Conservation (phyloP, 1,284 basidiomycete species). For the Violaceomyces palustris region DNA sequence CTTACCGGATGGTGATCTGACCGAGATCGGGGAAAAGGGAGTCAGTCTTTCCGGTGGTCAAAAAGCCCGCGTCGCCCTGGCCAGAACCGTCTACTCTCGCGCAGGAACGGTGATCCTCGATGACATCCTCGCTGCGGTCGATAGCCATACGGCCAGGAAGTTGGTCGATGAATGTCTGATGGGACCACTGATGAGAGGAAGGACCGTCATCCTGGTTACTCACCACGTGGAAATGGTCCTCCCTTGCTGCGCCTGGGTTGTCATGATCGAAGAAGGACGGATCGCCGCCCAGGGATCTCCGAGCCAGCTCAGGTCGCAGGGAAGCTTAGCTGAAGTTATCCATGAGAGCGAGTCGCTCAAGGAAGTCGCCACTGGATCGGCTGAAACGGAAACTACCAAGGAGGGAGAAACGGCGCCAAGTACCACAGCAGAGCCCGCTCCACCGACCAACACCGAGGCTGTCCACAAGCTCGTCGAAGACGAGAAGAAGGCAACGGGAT, state of each 20-base stretch:
- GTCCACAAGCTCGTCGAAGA: slow-evolving; percentile 66
- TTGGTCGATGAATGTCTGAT: slow-evolving; percentile 20
- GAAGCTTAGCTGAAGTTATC: too few species aligned
- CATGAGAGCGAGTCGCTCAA: too few species aligned
- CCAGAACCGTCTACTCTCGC: slow-evolving; percentile 42
- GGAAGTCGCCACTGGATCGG: too few species aligned
- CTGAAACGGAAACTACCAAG: too few species aligned
- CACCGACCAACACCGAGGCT: too few species aligned
- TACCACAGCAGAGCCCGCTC: too few species aligned
- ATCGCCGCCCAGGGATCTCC: slow-evolving; percentile 31
- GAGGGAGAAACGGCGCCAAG: too few species aligned
- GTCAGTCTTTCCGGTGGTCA: slow-evolving; percentile 42
- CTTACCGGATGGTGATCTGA: slow-evolving; percentile 40
- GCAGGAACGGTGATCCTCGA: slow-evolving; percentile 40
- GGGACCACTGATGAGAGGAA: slow-evolving; percentile 53
- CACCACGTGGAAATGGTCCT: slow-evolving; percentile 55
- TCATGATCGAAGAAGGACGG: slow-evolving; percentile 29
- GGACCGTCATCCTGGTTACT: slow-evolving; percentile 71
- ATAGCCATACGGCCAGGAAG: slow-evolving; percentile 61
- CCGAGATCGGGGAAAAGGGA: slow-evolving; percentile 39
- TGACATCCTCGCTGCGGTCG: slow-evolving; percentile 57
- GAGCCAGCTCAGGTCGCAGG: slow-evolving; percentile 58
- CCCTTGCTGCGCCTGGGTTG: slow-evolving; percentile 15
- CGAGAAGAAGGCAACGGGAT: slow-evolving; percentile 67
- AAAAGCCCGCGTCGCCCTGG: slow-evolving; percentile 39